Base-by-base conservation (phyloP, 345 rosid genomes). In the Citrus reticulata region DNA sequence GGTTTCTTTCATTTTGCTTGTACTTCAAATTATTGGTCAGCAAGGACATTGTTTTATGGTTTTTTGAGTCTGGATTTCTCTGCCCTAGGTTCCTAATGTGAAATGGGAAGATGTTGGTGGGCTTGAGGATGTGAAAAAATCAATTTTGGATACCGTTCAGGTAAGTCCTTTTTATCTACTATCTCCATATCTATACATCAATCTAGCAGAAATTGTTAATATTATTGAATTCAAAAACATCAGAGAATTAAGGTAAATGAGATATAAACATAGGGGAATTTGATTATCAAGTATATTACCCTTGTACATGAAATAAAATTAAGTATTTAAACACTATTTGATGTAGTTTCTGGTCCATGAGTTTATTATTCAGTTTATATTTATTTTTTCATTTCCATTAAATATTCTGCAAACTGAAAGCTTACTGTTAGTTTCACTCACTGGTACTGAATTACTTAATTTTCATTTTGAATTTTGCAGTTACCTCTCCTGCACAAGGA, bases 41-140 rank as follows among this genome's bases (percentile, higher is more conserved):
- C 74, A 58, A 67, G 73, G 54, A n/a, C 51, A 11, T 46, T 46
- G 16, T 46, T 46, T 46, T 13, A 35, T 30, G 35, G 24, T 34
- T 40, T 34, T 73, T 79, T 79, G 24, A 76, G 30, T 72, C 62
- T 39, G 64, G 40, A 78, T 83, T 75, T 73, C 19, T 70, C 35
- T 60, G 64, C 55, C 19, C 7, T 82, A 94, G 98, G 95, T 96
- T 84, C 98, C 97, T 66, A 84, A 93, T 82, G 97, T 96, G 83
- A 94, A 91, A 84, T 96, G 97, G 99, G 98, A 96, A 80, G 98
- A 94, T 87, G 97, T 96, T 51, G 99, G 98, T 70, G 98, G 98
- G 64, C 97, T 96, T 64, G 99, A 94, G 87, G 98, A 96, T 72
- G 99, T 94, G 77, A 96, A 96, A 87, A 87, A 88, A 78, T 93